A percentile compares a stretch with the other conserved stretches of the same genome.
These are phyloP conservation scores for Epichloe hybrida DNA, from an alignment of 2,329 filamentous ascomycete genomes.

Conservation along the genomic window DNA sequence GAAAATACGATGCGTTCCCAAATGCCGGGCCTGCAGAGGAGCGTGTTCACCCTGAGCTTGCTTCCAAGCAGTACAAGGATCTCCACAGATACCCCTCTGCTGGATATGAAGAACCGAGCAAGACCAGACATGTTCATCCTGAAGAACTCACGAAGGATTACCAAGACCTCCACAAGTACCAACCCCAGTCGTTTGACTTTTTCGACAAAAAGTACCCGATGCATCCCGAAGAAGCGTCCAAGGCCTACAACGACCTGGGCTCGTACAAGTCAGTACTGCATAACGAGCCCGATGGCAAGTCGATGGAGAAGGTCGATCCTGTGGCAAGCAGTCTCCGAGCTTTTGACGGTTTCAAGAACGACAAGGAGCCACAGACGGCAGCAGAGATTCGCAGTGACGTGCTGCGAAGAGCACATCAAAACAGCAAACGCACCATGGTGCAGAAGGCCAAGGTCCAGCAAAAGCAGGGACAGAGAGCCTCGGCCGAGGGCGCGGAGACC, in stretches of 20 bases:
- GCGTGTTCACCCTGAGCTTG: conserved; percentile 16
- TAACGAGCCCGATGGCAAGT: conserved; percentile 21
- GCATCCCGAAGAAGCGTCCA: conserved; percentile 22
- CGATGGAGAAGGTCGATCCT: conserved; percentile 16
- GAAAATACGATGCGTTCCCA: conserved; percentile 17
- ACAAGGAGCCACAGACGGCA: conserved; percentile 15
- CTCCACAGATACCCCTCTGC: conserved; percentile 17
- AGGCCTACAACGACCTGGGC: conserved; percentile 27
- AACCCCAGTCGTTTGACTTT: conserved; percentile 16
- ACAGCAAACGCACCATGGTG: conserved; percentile 8
- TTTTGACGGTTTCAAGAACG: conserved; percentile 18
- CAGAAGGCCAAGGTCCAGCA: conserved; percentile 8
- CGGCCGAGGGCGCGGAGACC: conserved; percentile 3
- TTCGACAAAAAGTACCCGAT: conserved; percentile 13
- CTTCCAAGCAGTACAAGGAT: conserved; percentile 22
- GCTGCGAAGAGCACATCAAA: conserved; percentile 14
- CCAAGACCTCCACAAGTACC: conserved; percentile 29
- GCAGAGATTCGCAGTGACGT: conserved; percentile 19
- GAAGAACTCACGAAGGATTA: conserved; percentile 27
- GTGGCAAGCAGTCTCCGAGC: conserved; percentile 23
- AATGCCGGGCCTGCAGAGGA: conserved; percentile 12
- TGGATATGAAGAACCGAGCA: conserved; percentile 17
- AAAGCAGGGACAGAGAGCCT: conserved; percentile 5
- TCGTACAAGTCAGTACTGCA: conserved; percentile 24
- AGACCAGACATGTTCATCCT: conserved; percentile 18